Base-by-base conservation (phyloP, 2,329 filamentous ascomycete species). In the Nannizziopsis barbatae region DNA sequence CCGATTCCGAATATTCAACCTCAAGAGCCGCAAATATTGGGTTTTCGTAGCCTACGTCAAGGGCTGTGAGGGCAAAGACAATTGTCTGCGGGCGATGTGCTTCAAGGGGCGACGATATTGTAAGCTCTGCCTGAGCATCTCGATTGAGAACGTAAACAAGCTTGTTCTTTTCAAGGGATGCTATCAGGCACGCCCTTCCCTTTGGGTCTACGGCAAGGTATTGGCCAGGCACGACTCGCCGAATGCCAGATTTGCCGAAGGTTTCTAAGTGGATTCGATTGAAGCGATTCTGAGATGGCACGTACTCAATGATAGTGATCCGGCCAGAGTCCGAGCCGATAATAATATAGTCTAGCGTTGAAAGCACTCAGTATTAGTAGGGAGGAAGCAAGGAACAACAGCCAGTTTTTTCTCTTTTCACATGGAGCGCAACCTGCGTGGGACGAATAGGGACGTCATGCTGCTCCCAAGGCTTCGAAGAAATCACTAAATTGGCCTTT, bases 71-170 rank as follows among this genome's bases (percentile, higher is more conserved):
- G 27, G 86, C 84, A 57, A 95, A 86, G 18, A 96, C 89, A 43
- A 98, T 70, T 1, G 90, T 90, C 52, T 90, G 87, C 10, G 87
- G 81, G 65, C 92, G 94, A 68, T 98, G 90, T 1, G 92, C 93
- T 68, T 98, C 93, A 14, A 98, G 76, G 0, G 92, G 92, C 11
- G 92, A 98, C 4, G 92, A 98, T 44, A 98, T 98, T 36, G 89
- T 93, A 59, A 98, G 79, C 65, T 95, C 86, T 14, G 89, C 89
- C 67, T 96, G 87, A 2, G 88, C 79, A 69, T 95, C 94, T 56
- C 93, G 83, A 67, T 96, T 96, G 57, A 98, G 75, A 60, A 98
- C 90, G 69, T 98, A 99, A 57, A 98, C 92, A 49, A 99, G 83
- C 72, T 98, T 98, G 72, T 96, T 98, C 77, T 98, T 98, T 71